A percentile compares a stretch with the other conserved stretches of the same genome.
phyloP scores from a whole-genome alignment of 257 asterid genomes.

The Petunia secreta region DNA sequence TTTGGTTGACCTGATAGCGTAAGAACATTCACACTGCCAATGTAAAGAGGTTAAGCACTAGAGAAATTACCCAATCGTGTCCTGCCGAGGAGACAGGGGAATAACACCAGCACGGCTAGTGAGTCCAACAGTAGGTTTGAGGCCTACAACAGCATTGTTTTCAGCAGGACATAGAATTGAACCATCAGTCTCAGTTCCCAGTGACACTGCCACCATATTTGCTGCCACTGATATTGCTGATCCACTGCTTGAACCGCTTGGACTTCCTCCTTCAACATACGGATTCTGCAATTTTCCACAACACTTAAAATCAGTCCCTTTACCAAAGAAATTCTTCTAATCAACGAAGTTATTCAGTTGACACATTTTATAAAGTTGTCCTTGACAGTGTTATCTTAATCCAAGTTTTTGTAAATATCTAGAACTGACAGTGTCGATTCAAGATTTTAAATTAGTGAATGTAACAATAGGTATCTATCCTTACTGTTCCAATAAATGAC shows the following conservation, averaged over 20 bases:
- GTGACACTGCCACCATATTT: constrained; percentile 63
- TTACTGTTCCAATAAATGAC: too few species aligned
- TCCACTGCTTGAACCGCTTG: constrained; percentile 77
- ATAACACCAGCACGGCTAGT: constrained; percentile 76
- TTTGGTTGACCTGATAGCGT: too few species aligned
- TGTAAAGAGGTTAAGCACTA: background rate
- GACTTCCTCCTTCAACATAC: constrained; percentile 49
- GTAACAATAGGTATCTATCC: too few species aligned
- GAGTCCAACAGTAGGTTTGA: constrained; percentile 77
- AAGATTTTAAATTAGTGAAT: too few species aligned
- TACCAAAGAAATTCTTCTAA: too few species aligned
- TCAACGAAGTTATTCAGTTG: background rate
- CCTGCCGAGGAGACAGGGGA: constrained; percentile 65
- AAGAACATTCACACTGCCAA: too few species aligned
- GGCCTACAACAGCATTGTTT: constrained; percentile 62
- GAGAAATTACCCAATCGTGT: constrained; percentile 56
- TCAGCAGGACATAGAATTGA: constrained; percentile 72
- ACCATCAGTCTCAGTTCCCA: constrained; percentile 80
- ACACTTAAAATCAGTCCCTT: background rate
- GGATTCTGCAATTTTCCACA: constrained; percentile 55
- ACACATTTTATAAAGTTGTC: too few species aligned
- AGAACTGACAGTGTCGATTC: too few species aligned
- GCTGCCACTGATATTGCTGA: constrained; percentile 82
- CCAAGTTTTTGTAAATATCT: too few species aligned
- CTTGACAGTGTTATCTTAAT: too few species aligned